These are phyloP conservation scores for Phalaenopsis aphrodite DNA, from an alignment of 106 monocot genomes.

Conservation along the genomic window DNA sequence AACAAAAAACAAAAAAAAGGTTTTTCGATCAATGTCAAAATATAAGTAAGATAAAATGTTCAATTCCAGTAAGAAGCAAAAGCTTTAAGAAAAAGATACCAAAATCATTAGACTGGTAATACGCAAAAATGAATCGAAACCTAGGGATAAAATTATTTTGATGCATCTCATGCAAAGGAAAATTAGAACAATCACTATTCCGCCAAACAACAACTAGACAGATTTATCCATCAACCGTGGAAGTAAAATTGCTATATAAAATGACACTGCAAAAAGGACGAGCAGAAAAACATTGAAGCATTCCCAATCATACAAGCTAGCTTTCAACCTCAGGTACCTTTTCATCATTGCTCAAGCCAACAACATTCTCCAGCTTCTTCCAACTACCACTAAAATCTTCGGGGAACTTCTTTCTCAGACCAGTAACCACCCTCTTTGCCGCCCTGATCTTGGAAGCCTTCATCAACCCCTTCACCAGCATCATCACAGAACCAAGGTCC, in stretches of 20 bases:
- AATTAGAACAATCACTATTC: neutral
- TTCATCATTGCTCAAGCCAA: slow-evolving; percentile 26
- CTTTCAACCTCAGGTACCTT: slow-evolving; percentile 1
- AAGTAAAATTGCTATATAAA: slow-evolving; percentile 3
- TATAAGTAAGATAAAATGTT: neutral
- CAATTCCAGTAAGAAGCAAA: neutral
- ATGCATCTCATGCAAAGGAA: neutral
- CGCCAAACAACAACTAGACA: neutral
- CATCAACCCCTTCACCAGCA: slow-evolving; percentile 44
- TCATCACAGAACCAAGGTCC: slow-evolving; percentile 35
- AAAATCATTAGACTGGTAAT: neutral
- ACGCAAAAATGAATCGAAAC: neutral
- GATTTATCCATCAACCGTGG: neutral
- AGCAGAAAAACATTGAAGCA: neutral
- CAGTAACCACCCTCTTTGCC: slow-evolving; percentile 36
- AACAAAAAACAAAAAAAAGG: no score
- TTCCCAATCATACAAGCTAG: neutral
- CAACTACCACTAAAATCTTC: slow-evolving; percentile 26
- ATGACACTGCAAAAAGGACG: neutral
- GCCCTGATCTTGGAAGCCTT: slow-evolving; percentile 23
- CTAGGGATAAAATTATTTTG: neutral
- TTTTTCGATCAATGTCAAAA: neutral
- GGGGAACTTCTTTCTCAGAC: slow-evolving; percentile 40
- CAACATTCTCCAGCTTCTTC: slow-evolving; percentile 41
- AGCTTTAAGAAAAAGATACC: neutral